Evolutionary conservation across 257 asterid species (phyloP), one percentile per base, ranked within the genome.

Genomic region (Orobanche coerulescens): DNA sequence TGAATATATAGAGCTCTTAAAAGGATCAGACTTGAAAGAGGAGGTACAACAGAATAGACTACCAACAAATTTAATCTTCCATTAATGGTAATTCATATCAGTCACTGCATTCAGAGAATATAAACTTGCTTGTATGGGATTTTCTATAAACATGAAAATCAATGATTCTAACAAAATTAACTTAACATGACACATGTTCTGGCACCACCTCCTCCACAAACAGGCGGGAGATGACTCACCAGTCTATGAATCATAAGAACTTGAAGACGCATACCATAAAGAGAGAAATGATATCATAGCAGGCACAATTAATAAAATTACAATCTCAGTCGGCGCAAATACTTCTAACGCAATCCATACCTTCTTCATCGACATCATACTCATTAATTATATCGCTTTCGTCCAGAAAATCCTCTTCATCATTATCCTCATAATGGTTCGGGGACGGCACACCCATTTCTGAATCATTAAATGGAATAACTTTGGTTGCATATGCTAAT

Each of bases 341-440:
- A 48, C 33, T 18, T 40, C 16, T 30, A 22, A 25, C 15, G 19
- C 22, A 44, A 46, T 28, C 19, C 10, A 55, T 54, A 84, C 95
- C 95, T n/a, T n/a, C n/a, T n/a, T n/a, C n/a, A n/a, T n/a, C n/a
- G n/a, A n/a, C n/a, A n/a, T n/a, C n/a, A n/a, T n/a, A n/a, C n/a
- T n/a, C n/a, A n/a, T n/a, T n/a, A n/a, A n/a, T n/a, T n/a, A n/a
- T n/a, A n/a, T n/a, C n/a, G n/a, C n/a, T n/a, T n/a, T n/a, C n/a
- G n/a, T n/a, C n/a, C n/a, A n/a, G n/a, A n/a, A n/a, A n/a, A n/a
- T n/a, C n/a, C n/a, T n/a, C n/a, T n/a, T n/a, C n/a, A n/a, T n/a
- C n/a, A n/a, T n/a, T n/a, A n/a, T 76, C 83, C 34, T 79, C 86
- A 11, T 69, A 61, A 46, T 75, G 26, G 24, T 36, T 64, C 9